phyloP scores from a whole-genome alignment of 208 protist species.

The Crithidia fasciculata region DNA sequence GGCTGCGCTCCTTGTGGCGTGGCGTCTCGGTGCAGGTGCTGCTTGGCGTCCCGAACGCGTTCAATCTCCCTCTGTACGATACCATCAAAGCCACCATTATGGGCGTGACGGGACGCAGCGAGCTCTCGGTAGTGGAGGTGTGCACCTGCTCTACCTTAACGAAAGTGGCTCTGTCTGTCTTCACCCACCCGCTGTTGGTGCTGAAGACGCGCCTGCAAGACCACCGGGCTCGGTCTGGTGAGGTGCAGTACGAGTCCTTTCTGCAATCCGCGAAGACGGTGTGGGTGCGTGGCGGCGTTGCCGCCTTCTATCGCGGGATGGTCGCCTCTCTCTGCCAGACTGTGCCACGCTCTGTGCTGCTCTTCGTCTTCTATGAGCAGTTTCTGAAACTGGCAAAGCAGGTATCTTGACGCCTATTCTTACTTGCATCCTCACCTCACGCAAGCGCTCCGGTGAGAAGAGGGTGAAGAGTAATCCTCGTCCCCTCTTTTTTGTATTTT shows the following conservation, averaged over 20 bases:
- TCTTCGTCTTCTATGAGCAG: constrained; percentile 86
- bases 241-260: constrained; percentile 75
- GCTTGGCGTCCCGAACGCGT: constrained; percentile 80
- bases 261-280: constrained; percentile 53
- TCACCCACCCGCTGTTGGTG: constrained; percentile 73
- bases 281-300: constrained; percentile 44
- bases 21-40: constrained; percentile 82
- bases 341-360: constrained; percentile 73
- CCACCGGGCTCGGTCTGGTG: constrained; percentile 65
- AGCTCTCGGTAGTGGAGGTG: constrained; percentile 59
- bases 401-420: background rate
- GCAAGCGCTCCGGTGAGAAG: background rate
- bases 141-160: constrained; percentile 66
- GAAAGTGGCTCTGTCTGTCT: constrained; percentile 58
- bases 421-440: background rate
- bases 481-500: no score
- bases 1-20: constrained; percentile 76
- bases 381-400: constrained; percentile 45
- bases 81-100: constrained; percentile 56
- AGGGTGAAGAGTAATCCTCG: no score
- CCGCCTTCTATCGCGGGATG: constrained; percentile 77
- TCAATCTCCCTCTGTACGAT: constrained; percentile 88
- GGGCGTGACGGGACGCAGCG: constrained; percentile 4
- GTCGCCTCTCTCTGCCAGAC: constrained; percentile 67
- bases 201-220: constrained; percentile 89